These are phyloP conservation scores for Furcasterigmium sp. DNA, from an alignment of 2,329 filamentous ascomycete species.

Conservation along the genomic window DNA sequence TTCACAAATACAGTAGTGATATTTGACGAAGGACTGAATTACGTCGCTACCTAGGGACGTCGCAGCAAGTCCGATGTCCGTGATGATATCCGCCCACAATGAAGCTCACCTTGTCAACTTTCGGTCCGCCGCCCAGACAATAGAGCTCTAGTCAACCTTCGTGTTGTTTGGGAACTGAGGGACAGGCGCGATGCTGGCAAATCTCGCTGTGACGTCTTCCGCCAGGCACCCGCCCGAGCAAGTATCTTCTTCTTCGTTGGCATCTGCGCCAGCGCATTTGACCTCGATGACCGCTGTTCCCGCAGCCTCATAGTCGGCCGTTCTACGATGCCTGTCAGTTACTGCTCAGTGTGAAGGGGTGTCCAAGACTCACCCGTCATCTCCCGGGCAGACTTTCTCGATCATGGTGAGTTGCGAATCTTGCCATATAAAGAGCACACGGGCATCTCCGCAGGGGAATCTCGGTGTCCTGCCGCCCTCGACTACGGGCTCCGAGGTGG, in stretches of 20 bases:
- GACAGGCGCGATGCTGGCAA: constrained; percentile 23
- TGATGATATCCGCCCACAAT: no score
- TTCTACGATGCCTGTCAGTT: constrained; percentile 11
- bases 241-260: not conserved
- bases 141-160: no score
- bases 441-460: constrained; percentile 35
- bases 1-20: no score
- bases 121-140: no score
- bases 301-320: constrained; percentile 22
- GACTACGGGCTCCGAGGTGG: constrained; percentile 29
- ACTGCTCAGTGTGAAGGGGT: not conserved
- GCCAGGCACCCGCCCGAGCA: constrained; percentile 6
- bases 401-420: constrained; percentile 32
- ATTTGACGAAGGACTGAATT: no score
- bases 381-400: constrained; percentile 35
- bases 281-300: constrained; percentile 16
- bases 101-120: no score
- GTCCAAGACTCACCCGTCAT: constrained; percentile 21
- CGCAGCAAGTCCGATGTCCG: no score
- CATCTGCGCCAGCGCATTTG: constrained; percentile 5
- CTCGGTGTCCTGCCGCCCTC: constrained; percentile 24
- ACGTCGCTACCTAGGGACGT: no score
- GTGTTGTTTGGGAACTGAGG: not conserved
- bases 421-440: constrained; percentile 39
- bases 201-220: constrained; percentile 20